Base-by-base conservation (phyloP, 2,329 filamentous ascomycete genomes). In the Colletotrichum orbiculare region DNA sequence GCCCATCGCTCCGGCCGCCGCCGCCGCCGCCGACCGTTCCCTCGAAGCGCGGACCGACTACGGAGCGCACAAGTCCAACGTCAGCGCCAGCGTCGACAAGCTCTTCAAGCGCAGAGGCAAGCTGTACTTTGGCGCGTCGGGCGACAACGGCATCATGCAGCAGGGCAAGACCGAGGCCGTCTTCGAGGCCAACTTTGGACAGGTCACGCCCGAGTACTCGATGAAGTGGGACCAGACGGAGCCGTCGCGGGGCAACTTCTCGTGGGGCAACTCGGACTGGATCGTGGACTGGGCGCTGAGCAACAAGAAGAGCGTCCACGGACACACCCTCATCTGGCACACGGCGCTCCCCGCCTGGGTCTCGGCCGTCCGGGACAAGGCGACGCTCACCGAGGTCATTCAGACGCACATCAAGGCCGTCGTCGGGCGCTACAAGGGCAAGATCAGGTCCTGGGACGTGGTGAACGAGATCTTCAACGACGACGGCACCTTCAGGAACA, bases 261-360 rank as follows among this genome's bases (percentile, higher is more conserved):
- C 77, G 67, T 89, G 87, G 69, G 73, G 69, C 12, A 76, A 76
- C n/a, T 82, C 86, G 10, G 89, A 91, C 74, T 81, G 82, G 71
- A 80, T 89, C 6, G 86, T 90, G 64, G 74, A 86, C 73, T 90
- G 81, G 76, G 88, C 87, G 8, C 71, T 71, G 0, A 67, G 71
- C 47, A 88, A 90, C 74, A 79, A 81, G 72, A 85, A 88, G 76
- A 75, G 83, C 5, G 78, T 90, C 68, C 86, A 89, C 67, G 89
- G 89, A 6, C 89, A 91, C 75, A 91, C 87, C 2, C 83, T 90
- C 7, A 79, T 89, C 56, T 91, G 88, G 89, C 83, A 91, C 77
- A 82, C 79, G 48, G 84, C 87, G 74, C 77, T 87, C 12, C 82
- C 85, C 2, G 73, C 74, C 39, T 91, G 87, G 87, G 89, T 92